Base-by-base conservation (phyloP, 768 basidiomycete species). In the Austroboletus festivus region DNA sequence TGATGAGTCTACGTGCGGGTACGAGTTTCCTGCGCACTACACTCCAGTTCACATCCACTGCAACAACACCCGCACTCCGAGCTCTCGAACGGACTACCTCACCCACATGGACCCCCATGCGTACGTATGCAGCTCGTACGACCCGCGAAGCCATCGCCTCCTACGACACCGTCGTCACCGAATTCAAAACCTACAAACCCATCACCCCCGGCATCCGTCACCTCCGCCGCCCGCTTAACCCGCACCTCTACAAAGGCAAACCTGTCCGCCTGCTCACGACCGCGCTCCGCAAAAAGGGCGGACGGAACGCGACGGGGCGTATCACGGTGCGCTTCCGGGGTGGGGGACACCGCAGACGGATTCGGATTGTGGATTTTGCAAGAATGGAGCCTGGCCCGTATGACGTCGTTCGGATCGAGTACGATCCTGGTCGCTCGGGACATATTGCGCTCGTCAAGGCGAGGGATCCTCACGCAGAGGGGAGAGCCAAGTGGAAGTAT, bases 341-440 rank as follows among this genome's bases (percentile, higher is more conserved):
- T 12, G 96, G 96, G 6, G 96, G 96, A 0, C 93, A 95, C 72
- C 81, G 79, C 51, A 83, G 85, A 50, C 82, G 96, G 28, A 82
- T 95, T 51, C 84, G 96, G 24, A 75, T 82, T 33, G 70, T 99
- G 46, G 96, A 99, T 68, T 98, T 95, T 61, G 70, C 74, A 66
- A 80, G 96, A 46, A 69, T 71, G n/a, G 83, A 85, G 50, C 74
- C 81, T 1, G 95, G 95, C 9, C 71, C 85, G 30, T 89, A 90
- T 60, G 89, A 94, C 56, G 93, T 98, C 38, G 79, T 94, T 4
- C 80, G 96, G 40, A 90, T 99, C 56, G 96, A 98, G 71, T 99
- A 95, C 62, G 96, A 98, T 73, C 96, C 96, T 0, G 89, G 89
- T 4, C 79, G 96, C 38, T 89, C 85, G 30, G 92, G 90, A 7